Base-by-base conservation (phyloP, 2,329 filamentous ascomycete species). In the Colletotrichum noveboracense region DNA sequence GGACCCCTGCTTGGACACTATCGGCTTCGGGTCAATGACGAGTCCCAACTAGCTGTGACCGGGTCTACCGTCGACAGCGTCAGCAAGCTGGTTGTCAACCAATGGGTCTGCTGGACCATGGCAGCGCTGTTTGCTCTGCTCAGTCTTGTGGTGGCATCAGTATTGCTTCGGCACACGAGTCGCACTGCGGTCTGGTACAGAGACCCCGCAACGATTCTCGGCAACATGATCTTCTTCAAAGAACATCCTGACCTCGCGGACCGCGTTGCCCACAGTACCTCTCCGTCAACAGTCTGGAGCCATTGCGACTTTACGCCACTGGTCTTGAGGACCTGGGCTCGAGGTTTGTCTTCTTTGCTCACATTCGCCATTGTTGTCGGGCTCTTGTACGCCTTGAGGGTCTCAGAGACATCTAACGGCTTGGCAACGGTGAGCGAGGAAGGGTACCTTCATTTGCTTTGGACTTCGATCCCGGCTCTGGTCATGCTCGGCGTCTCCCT, bases 181-280 rank as follows among this genome's bases (percentile, higher is more conserved):
- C 16, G 10, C 6, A 58, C 66, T 6, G 16, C 43, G 0, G 14
- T 68, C 8, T 68, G 66, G 66, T 58, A 60, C 21, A 38, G 66
- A 30, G 66, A 68, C 14, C 66, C 66, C 7, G 66, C 66, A 5
- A 68, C 66, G 10, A 34, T 68, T 13, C 66, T 68, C 4, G 66
- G 66, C n/a, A 38, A 21, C 21, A 56, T 68, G 30, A 55, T 68
- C 2, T 58, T 58, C 21, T 55, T 68, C 8, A 30, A 55, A n/a
- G 30, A 68, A 10, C 26, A 56, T 7, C 18, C 43, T 5, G 26
- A 13, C 4, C n/a, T 55, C 6, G 9, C n/a, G 2, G 24, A 28
- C 4, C 28, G 18, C 1, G n/a, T 55, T 5, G 12, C 43, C 0
- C 10, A 21, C 2, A 4, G 8, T 0, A 48, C 0, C 10, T 34